phyloP scores from a whole-genome alignment of 768 basidiomycete species.

The Trametes cubensis region DNA sequence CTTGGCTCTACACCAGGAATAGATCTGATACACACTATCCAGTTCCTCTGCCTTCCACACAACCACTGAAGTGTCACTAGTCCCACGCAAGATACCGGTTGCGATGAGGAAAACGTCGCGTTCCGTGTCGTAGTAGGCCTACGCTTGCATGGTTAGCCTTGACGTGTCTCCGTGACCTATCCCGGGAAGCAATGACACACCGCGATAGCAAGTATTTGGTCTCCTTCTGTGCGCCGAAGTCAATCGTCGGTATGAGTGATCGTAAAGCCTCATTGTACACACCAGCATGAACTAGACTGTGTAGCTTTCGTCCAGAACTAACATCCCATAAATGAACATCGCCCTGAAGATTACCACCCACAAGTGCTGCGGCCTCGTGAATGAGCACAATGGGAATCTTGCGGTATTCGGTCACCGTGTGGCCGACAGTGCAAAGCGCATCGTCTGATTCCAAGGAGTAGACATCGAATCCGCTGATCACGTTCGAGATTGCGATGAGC shows the following conservation, averaged over 20 bases:
- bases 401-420: not conserved
- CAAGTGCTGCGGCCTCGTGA: conserved; percentile 1
- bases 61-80: not conserved
- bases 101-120: conserved; percentile 8
- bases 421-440: not conserved
- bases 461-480: conserved; percentile 12
- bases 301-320: not conserved
- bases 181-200: not conserved
- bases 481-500: conserved; percentile 9
- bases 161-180: not conserved
- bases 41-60: conserved; percentile 7
- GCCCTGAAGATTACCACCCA: conserved; percentile 7
- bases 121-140: conserved; percentile 7
- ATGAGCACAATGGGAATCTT: not conserved
- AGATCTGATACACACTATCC: too few relatives aligned
- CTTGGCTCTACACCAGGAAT: too few relatives aligned
- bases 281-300: conserved; percentile 2
- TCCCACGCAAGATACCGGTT: not conserved
- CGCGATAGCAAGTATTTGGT: not conserved
- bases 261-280: not conserved
- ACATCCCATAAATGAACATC: conserved; percentile 15
- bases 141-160: too few relatives aligned
- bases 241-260: not conserved
- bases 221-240: not conserved
- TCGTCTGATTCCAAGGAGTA: not conserved